These are phyloP conservation scores for Aspergillus hiratsukae DNA, from an alignment of 2,329 filamentous ascomycete species.

Conservation along the genomic window DNA sequence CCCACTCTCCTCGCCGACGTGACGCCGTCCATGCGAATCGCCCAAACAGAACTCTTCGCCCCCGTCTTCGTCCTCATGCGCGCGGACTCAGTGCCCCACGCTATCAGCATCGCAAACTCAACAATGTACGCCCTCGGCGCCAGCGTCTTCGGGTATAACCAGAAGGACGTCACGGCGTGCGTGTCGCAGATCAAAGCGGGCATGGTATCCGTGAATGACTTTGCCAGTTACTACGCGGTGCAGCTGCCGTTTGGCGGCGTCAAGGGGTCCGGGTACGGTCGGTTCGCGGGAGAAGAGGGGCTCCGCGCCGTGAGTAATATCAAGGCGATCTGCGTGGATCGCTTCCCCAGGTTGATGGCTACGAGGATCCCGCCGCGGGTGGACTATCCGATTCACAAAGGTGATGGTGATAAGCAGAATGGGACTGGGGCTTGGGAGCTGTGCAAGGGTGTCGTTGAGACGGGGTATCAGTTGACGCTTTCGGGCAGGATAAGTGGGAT, in stretches of 20 bases:
- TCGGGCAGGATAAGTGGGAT: constrained; percentile 38
- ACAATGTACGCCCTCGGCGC: constrained; percentile 83
- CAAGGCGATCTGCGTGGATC: constrained; percentile 83
- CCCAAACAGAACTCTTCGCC: constrained; percentile 87
- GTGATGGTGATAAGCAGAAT: constrained; percentile 46
- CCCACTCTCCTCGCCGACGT: constrained; percentile 92
- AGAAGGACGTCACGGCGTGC: constrained; percentile 58
- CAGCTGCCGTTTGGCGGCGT: constrained; percentile 91
- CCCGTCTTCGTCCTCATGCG: constrained; percentile 85
- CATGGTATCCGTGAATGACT: constrained; percentile 95
- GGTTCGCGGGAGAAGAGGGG: constrained; percentile 89
- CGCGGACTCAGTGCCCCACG: constrained; percentile 59
- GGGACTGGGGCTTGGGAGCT: constrained; percentile 60
- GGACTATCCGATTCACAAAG: constrained; percentile 72
- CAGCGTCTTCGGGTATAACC: constrained; percentile 74
- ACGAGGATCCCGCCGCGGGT: constrained; percentile 78
- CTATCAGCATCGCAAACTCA: constrained; percentile 76
- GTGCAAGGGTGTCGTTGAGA: constrained; percentile 43
- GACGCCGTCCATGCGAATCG: constrained; percentile 77
- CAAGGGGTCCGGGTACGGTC: constrained; percentile 84
- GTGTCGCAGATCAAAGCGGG: constrained; percentile 69
- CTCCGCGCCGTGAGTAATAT: constrained; percentile 77
- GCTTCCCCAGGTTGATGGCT: constrained; percentile 49
- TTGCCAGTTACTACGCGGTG: constrained; percentile 87
- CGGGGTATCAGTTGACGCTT: constrained; percentile 43